Evolutionary conservation across 2,329 filamentous ascomycete species (phyloP).

Genomic region (Thielaviopsis ethacetica): DNA sequence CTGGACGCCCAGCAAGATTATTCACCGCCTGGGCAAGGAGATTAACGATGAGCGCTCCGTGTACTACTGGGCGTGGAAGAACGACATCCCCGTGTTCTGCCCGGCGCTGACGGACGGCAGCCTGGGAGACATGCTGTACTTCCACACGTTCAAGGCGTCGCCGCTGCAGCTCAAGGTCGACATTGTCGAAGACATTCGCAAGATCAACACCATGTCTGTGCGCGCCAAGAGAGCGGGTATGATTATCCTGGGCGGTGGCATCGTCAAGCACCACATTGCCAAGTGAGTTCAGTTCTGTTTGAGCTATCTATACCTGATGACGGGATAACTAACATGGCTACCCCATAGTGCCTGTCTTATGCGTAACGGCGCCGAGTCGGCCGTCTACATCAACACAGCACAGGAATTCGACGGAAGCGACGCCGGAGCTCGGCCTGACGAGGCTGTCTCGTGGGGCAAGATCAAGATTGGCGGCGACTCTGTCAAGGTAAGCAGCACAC

Average conservation of each 20-base stretch:
- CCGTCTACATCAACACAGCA: slow-evolving; percentile 93
- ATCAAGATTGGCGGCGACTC: slow-evolving; percentile 78
- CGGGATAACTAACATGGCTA: not conserved
- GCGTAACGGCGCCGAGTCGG: slow-evolving; percentile 92
- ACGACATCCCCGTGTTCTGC: slow-evolving; percentile 93
- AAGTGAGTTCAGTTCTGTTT: slow-evolving; percentile 44
- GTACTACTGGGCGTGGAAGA: slow-evolving; percentile 96
- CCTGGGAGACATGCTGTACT: slow-evolving; percentile 95
- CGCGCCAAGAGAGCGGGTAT: slow-evolving; percentile 79
- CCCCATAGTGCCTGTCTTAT: slow-evolving; percentile 59
- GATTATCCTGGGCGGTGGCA: slow-evolving; percentile 83
- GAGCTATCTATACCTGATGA: too few relatives aligned
- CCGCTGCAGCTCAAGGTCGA: slow-evolving; percentile 71
- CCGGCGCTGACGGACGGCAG: slow-evolving; percentile 91
- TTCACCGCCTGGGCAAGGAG: slow-evolving; percentile 76
- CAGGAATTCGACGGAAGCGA: slow-evolving; percentile 97
- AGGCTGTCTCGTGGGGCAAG: slow-evolving; percentile 97
- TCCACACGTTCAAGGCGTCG: slow-evolving; percentile 86
- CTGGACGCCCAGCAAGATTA: slow-evolving; percentile 92
- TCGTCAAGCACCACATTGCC: slow-evolving; percentile 98
- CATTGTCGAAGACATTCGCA: slow-evolving; percentile 84
- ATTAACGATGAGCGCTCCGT: slow-evolving; percentile 87
- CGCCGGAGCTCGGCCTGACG: slow-evolving; percentile 83
- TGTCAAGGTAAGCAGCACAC: slow-evolving; percentile 53
- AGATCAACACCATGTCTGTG: slow-evolving; percentile 83